Conservation (phyloP, 768 basidiomycete species). For the Collybia mongolica region DNA sequence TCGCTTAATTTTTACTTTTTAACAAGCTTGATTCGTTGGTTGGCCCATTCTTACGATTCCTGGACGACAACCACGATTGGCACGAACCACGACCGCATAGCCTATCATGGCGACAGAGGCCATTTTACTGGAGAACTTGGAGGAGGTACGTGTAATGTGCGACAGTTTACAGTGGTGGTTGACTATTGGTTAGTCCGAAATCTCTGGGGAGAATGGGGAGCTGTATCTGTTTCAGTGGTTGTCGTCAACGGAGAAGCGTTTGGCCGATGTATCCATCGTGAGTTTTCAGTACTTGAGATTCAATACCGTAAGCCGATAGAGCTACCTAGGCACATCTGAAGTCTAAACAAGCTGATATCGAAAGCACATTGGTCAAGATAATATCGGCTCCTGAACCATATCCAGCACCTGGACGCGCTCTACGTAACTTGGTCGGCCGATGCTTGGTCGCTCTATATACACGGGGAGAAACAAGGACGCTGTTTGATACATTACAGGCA, state of each 20-base stretch:
- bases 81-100: too few relatives aligned
- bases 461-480: constrained; percentile 76
- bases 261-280: constrained; percentile 52
- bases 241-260: constrained; percentile 56
- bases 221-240: constrained; percentile 87
- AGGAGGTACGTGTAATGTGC: constrained; percentile 20
- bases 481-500: constrained; percentile 84
- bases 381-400: constrained; percentile 61
- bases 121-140: constrained; percentile 23
- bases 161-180: constrained; percentile 4
- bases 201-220: constrained; percentile 74
- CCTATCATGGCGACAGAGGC: constrained; percentile 8
- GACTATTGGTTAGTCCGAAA: constrained; percentile 48
- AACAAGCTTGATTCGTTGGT: background rate
- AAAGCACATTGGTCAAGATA: constrained; percentile 65
- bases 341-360: constrained; percentile 56
- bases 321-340: constrained; percentile 63
- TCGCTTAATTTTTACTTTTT: too few relatives aligned
- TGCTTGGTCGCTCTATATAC: constrained; percentile 75
- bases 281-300: constrained; percentile 19
- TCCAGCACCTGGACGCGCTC: constrained; percentile 85
- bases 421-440: constrained; percentile 76
- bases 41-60: background rate
- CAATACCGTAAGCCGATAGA: constrained; percentile 9
- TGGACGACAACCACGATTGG: background rate